Evolutionary conservation across 441 rosid species (phyloP), one percentile per base, ranked within the genome.

Genomic region (Eugenia klotzschiana): DNA sequence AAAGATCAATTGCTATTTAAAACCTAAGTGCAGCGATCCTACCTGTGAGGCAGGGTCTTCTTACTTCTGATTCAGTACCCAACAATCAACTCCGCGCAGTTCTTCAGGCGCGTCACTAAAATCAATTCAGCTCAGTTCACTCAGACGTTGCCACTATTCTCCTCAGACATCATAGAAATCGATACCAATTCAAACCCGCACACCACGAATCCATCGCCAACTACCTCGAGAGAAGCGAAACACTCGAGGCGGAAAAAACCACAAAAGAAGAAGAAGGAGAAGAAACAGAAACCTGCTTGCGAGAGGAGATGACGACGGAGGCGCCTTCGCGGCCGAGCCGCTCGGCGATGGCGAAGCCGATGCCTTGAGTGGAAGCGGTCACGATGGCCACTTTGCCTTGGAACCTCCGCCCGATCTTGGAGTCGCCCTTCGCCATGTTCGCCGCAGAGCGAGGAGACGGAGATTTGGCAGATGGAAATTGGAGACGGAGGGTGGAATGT

Each of bases 341-440:
- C 83, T 89, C 91, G 10, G 95, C 93, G 83, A 95, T 93, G 83
- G 89, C 87, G 84, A 93, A 89, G 84, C 98, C 98, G 84, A 95
- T 97, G 22, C 99, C 99, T 86, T 95, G 96, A 46, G 99, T 95
- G 6, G 99, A 96, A 77, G 98, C 99, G 3, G 96, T 95, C 43
- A 93, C 98, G 50, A 96, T 91, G 69, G 96, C 98, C 2, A 94
- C 98, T 86, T 95, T 94, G 20, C 98, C 96, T 79, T 90, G 90
- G 52, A 95, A 91, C 84, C 98, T 90, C 84, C 87, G 86, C 33
- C 91, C 88, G 40, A 81, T 53, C 72, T 85, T 84, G 79, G 29
- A 18, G 56, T 27, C 56, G 81, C 5, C 84, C 87, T 83, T 90
- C 92, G 84, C 91, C 89, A 88, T 89, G 79, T 87, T 40, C 80